phyloP scores from a whole-genome alignment of 176 grass and related monocot genomes.

The Rhynchospora tenuis region DNA sequence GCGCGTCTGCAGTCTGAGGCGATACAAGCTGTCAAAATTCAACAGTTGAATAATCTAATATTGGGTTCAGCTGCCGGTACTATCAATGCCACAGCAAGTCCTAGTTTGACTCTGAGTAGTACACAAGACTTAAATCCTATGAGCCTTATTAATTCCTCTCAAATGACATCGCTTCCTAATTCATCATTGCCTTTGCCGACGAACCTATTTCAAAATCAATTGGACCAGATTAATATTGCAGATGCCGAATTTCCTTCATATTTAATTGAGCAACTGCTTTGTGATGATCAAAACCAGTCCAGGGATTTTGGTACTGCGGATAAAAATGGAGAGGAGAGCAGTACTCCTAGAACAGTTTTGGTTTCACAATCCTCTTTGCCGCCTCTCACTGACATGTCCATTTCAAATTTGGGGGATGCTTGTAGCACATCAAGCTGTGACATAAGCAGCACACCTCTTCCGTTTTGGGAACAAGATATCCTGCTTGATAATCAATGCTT shows the following conservation, averaged over 20 bases:
- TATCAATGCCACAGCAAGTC: conserved; percentile 27
- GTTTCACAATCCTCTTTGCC: conserved; percentile 55
- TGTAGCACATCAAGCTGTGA: conserved; percentile 68
- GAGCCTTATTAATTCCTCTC: conserved; percentile 45
- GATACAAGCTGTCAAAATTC: conserved; percentile 51
- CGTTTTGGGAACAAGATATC: conserved; percentile 43
- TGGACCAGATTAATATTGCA: conserved; percentile 22
- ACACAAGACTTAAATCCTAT: conserved; percentile 54
- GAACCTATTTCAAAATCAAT: conserved; percentile 28
- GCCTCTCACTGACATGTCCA: conserved; percentile 53
- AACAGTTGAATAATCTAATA: conserved; percentile 48
- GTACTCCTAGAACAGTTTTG: conserved; percentile 35
- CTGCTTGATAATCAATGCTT: conserved; percentile 63
- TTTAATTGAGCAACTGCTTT: conserved; percentile 42
- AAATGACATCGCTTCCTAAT: conserved; percentile 47
- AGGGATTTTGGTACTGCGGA: conserved; percentile 23
- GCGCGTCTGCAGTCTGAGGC: conserved; percentile 49
- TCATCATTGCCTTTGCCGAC: conserved; percentile 38
- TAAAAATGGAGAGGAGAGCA: conserved; percentile 30
- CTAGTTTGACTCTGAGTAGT: conserved; percentile 35
- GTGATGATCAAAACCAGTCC: conserved; percentile 29
- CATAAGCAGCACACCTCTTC: conserved; percentile 38
- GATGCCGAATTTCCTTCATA: conserved; percentile 50
- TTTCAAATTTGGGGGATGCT: conserved; percentile 59
- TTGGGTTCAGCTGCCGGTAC: conserved; percentile 34